Evolutionary conservation across 306 rosid genomes (phyloP), one percentile per base, ranked within the genome.

Genomic region (Adenanthera pavonina): DNA sequence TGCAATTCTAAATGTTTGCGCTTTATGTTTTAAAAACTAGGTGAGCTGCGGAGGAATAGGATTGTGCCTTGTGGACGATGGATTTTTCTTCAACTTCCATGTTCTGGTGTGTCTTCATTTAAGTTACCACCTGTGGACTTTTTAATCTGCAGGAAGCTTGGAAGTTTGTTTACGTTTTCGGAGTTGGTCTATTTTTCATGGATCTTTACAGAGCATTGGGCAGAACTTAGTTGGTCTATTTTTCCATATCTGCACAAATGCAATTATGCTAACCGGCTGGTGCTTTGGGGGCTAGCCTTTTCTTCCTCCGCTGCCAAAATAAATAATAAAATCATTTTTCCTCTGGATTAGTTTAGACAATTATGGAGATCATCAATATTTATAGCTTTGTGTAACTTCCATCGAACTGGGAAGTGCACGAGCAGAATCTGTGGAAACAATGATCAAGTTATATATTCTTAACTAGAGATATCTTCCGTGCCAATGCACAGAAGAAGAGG

Each of bases 1-100:
- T 76, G 77, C 82, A 53, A 53, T 41, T 69, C 34, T 79, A 81
- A 74, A 80, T 66, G 73, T 25, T 36, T 48, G 76, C 54, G 62
- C 34, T 46, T 43, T 65, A 25, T 74, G 56, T 60, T 61, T 16
- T 74, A 57, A 34, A 33, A 69, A 77, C 74, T 56, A 78, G 83
- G 86, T 75, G 72, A 47, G 72, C 67, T 11, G 79, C 59, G 48
- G 56, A 53, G 51, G 70, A 79, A 48, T 73, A 67, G 71, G 79
- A 73, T 46, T 56, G n/a, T 36, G 47, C 67, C 47, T 38, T 17
- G 60, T 33, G 74, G 56, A 77, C 12, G 0, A 12, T 48, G 70
- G 59, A 47, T 76, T 46, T 60, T 61, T 75, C 54, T 59, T 75
- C 41, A 53, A 75, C 78, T 40, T 75, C 68, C 66, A 36, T 48